phyloP scores from a whole-genome alignment of 768 basidiomycete genomes.

The Auriscalpium microsporum region DNA sequence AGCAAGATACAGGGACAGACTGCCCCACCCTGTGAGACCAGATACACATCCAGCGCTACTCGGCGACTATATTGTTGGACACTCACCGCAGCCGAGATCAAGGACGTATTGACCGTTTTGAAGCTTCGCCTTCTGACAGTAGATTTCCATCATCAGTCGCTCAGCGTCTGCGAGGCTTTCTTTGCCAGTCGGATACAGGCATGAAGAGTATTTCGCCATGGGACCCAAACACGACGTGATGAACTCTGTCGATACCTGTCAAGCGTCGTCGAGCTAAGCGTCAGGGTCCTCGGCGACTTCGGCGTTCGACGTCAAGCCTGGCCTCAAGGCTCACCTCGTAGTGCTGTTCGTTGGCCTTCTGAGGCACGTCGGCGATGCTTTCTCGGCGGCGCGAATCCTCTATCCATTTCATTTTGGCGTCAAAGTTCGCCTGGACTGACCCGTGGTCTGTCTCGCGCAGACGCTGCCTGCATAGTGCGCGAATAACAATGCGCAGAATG shows the following conservation, averaged over 20 bases:
- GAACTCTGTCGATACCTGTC: conserved; percentile 49
- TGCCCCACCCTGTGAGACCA: conserved; percentile 51
- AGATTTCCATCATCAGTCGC: conserved; percentile 54
- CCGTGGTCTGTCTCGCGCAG: conserved; percentile 55
- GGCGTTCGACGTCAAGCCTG: too few species aligned
- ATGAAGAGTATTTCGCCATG: conserved; percentile 58
- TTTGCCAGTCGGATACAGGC: conserved; percentile 51
- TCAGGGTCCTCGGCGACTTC: not conserved
- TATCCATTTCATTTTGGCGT: conserved; percentile 61
- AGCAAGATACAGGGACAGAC: conserved; percentile 56
- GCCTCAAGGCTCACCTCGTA: conserved; percentile 43
- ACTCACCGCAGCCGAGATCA: conserved; percentile 59
- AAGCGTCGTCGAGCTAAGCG: not conserved
- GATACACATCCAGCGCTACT: not conserved
- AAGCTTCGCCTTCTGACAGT: conserved; percentile 56
- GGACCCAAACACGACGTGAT: conserved; percentile 60
- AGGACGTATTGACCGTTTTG: conserved; percentile 53
- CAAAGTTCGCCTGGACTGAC: conserved; percentile 51
- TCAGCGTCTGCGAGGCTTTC: conserved; percentile 60
- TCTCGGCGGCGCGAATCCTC: conserved; percentile 39
- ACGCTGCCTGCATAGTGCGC: conserved; percentile 41
- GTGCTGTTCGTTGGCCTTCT: conserved; percentile 69
- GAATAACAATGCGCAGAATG: conserved; percentile 37
- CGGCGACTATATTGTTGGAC: not conserved
- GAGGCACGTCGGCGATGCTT: conserved; percentile 52